Evolutionary conservation across 1,284 basidiomycete genomes (phyloP).

Genomic region (Ceratobasidium sp.): DNA sequence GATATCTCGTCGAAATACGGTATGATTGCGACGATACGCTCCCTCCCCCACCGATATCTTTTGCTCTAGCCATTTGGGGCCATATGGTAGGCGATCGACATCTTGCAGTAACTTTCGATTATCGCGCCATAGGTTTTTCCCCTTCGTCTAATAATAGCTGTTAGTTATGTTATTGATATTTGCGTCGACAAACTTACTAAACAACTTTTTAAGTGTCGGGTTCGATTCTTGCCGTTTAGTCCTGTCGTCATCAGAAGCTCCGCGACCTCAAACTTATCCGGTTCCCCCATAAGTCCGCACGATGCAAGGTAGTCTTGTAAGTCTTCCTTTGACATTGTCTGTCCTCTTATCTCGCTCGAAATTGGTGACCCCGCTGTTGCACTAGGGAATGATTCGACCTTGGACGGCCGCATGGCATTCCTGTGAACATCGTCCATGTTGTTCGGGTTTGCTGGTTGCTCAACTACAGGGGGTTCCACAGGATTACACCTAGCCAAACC

Average conservation of each 20-base stretch:
- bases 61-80: constrained; percentile 46
- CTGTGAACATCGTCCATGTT: neutral
- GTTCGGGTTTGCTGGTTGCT: neutral
- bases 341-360: neutral
- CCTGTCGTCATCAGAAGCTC: constrained; percentile 30
- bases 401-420: neutral
- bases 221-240: neutral
- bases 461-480: neutral
- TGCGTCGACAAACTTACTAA: neutral
- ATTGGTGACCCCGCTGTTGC: neutral
- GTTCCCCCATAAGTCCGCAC: constrained; percentile 19
- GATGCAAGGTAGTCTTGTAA: constrained; percentile 13
- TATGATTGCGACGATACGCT: neutral
- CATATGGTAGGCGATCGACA: constrained; percentile 48
- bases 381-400: neutral
- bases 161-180: neutral
- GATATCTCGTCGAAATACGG: constrained; percentile 52
- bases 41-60: neutral
- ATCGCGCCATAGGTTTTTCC: constrained; percentile 33
- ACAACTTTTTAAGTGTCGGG: constrained; percentile 4
- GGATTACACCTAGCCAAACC: neutral
- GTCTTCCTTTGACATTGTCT: neutral
- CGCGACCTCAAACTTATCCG: constrained; percentile 8
- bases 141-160: constrained; percentile 6
- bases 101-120: constrained; percentile 45